phyloP scores from a whole-genome alignment of 768 basidiomycete species.

The Leccinum ochraceum region DNA sequence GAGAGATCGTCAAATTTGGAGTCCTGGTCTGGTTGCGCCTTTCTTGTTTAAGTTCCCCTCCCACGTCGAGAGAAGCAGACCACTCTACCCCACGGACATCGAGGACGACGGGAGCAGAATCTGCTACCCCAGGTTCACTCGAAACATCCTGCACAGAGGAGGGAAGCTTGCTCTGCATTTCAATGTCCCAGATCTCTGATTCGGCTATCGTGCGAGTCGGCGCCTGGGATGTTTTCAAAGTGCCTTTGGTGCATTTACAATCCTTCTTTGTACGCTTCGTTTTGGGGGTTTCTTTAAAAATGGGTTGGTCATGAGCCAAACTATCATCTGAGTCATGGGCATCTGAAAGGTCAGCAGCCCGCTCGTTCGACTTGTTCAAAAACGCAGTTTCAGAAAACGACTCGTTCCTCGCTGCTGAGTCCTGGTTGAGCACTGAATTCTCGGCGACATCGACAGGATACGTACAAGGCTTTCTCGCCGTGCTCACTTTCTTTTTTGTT shows the following conservation, averaged over 20 bases:
- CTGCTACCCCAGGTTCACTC: conserved; percentile 15
- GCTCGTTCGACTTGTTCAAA: conserved; percentile 35
- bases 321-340: conserved; percentile 4
- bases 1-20: conserved; percentile 1
- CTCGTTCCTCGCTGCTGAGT: conserved; percentile 16
- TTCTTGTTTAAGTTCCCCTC: background rate
- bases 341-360: conserved; percentile 8
- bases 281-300: conserved; percentile 8
- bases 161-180: conserved; percentile 36
- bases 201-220: conserved; percentile 14
- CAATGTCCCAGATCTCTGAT: conserved; percentile 61
- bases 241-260: background rate
- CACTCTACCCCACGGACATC: conserved; percentile 37
- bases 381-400: conserved; percentile 51
- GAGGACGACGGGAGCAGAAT: conserved; percentile 36
- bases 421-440: conserved; percentile 1
- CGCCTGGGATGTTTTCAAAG: background rate
- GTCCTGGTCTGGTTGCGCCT: background rate
- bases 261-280: conserved; percentile 6
- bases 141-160: conserved; percentile 21
- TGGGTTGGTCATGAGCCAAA: conserved; percentile 20
- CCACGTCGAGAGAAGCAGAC: conserved; percentile 18
- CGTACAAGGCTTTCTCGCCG: conserved; percentile 19
- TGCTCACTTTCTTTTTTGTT: conserved; percentile 21
- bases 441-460: background rate